Evolutionary conservation across 768 basidiomycete species (phyloP), one percentile per base, ranked within the genome.

Genomic region (Rhizopogon vinicolor): DNA sequence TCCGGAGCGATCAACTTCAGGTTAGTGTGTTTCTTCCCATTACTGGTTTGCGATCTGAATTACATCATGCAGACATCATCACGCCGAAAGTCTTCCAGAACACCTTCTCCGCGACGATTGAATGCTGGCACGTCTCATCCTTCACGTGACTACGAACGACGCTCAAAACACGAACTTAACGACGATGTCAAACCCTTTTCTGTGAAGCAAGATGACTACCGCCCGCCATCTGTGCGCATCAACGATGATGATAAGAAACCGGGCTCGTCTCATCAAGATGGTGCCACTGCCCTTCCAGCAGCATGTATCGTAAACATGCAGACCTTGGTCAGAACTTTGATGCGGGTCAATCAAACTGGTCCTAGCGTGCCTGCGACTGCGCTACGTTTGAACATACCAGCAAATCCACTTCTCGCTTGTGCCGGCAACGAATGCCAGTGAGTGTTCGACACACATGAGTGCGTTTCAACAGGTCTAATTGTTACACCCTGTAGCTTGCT

Each of bases 361-460:
- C 40, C 59, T 7, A 60, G 60, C 18, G 61, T 70, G 12, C 66
- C 68, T 7, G 54, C 57, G 3, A 73, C 75, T 10, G 75, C 76
- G 28, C 68, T 64, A 19, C 58, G 62, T 7, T 51, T 82, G 43
- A 63, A 58, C 22, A 54, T 76, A 58, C 60, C 68, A 18, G 63
- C 67, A 0, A 65, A 72, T 33, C 67, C 63, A n/a, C 54, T 65
- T 22, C 70, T 68, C 8, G 73, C 74, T 59, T 81, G 79, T 63
- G 79, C 80, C 8, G 81, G 80, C 0, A 79, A 81, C 49, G 81
- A 82, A 61, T 77, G 78, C 35, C 69, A 70, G 81, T 81, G 59
- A 64, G 79, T 65, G 8, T 33, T 14, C 60, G 9, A 9, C 25
- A 4, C 22, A 25, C 25, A 14, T 16, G 1, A 13, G 8, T 18